These are phyloP conservation scores for Daldinia decipiens DNA, from an alignment of 495 filamentous ascomycete genomes.

Conservation along the genomic window DNA sequence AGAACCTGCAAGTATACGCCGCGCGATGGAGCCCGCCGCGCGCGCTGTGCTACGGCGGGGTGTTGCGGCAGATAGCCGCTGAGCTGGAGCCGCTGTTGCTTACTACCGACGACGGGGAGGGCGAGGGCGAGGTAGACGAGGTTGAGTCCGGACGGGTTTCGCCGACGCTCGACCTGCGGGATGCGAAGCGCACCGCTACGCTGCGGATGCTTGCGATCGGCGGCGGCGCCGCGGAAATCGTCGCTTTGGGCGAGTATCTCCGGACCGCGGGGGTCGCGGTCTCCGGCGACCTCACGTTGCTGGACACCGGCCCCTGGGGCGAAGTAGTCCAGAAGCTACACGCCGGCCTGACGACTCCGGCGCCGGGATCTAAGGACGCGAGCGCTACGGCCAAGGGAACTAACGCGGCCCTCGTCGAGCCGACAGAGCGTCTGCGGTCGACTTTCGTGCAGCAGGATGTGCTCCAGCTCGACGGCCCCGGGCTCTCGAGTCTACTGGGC, in stretches of 20 bases:
- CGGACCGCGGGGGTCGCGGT: slow-evolving; percentile 7
- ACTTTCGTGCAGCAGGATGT: slow-evolving; percentile 71
- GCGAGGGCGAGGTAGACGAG: not conserved
- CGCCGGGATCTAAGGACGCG: slow-evolving; percentile 65
- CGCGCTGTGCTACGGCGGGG: slow-evolving; percentile 77
- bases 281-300: slow-evolving; percentile 62
- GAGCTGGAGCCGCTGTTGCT: slow-evolving; percentile 50
- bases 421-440: slow-evolving; percentile 51
- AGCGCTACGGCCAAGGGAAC: slow-evolving; percentile 59
- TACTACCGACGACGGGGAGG: not conserved
- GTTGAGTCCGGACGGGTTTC: slow-evolving; percentile 26
- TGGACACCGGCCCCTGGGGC: slow-evolving; percentile 86
- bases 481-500: slow-evolving; percentile 47
- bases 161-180: slow-evolving; percentile 22
- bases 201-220: slow-evolving; percentile 75
- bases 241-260: slow-evolving; percentile 75
- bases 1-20: slow-evolving; percentile 80
- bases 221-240: slow-evolving; percentile 87
- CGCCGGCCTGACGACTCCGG: slow-evolving; percentile 56
- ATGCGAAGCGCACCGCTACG: not conserved
- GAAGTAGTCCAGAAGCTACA: slow-evolving; percentile 66
- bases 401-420: slow-evolving; percentile 55
- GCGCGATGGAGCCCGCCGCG: slow-evolving; percentile 86
- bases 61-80: slow-evolving; percentile 65
- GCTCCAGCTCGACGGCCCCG: slow-evolving; percentile 59